Evolutionary conservation across 2,329 filamentous ascomycete species (phyloP).

Genomic region (Pseudogymnoascus sp.): DNA sequence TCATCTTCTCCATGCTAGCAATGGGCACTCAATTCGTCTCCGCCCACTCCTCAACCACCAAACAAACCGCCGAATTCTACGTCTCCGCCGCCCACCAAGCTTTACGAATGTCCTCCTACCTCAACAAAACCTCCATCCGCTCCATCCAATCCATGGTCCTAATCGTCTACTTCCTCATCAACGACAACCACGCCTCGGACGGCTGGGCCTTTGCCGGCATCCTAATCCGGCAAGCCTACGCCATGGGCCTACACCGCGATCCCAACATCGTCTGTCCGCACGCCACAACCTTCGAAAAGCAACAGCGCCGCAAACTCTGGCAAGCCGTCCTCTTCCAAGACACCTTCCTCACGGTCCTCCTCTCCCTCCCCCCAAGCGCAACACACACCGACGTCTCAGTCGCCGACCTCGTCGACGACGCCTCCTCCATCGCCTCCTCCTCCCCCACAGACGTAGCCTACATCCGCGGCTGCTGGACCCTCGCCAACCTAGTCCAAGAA

Average conservation of each 20-base stretch:
- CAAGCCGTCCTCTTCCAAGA: constrained; percentile 75
- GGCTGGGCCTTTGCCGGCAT: constrained; percentile 78
- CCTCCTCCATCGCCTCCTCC: constrained; percentile 47
- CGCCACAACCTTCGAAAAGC: constrained; percentile 64
- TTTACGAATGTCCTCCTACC: constrained; percentile 65
- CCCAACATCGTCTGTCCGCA: constrained; percentile 66
- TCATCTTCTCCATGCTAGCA: constrained; percentile 71
- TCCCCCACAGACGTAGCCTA: constrained; percentile 63
- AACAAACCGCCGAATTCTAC: constrained; percentile 75
- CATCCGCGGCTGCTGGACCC: constrained; percentile 65
- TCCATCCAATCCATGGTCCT: constrained; percentile 76
- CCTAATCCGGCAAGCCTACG: constrained; percentile 69
- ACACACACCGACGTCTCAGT: constrained; percentile 75
- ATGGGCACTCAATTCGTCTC: constrained; percentile 72
- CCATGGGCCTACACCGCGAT: constrained; percentile 73
- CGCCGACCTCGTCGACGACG: constrained; percentile 63
- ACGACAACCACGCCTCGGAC: constrained; percentile 77
- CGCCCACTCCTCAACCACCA: constrained; percentile 49
- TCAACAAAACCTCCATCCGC: constrained; percentile 65
- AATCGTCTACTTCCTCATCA: constrained; percentile 78
- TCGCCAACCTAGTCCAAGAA: constrained; percentile 72
- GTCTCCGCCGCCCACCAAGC: constrained; percentile 74
- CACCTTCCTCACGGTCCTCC: constrained; percentile 70
- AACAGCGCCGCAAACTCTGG: constrained; percentile 73
- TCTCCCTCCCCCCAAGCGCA: constrained; percentile 69